Percentiles rank a stretch among this genome's conserved stretches.
Conservation (phyloP, 371 early-diverging fungal genomes). For the Actinomucor elegans region DNA sequence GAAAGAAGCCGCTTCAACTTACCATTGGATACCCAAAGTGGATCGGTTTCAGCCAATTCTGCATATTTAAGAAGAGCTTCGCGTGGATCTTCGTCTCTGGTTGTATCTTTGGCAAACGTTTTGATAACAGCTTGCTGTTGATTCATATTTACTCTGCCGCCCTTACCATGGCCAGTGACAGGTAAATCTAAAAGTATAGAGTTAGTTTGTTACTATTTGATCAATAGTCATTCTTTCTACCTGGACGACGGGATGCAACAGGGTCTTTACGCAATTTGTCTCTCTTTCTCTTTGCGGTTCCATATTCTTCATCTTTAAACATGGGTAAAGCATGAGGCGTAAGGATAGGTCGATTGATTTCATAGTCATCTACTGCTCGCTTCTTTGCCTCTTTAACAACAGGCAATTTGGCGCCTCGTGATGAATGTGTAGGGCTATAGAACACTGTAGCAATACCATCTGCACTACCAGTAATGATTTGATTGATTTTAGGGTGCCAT, state of each 20-base stretch:
- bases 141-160: constrained; percentile 83
- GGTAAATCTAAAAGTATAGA: constrained; percentile 65
- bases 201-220: background rate
- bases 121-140: constrained; percentile 85
- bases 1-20: constrained; percentile 10
- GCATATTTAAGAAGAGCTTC: constrained; percentile 93
- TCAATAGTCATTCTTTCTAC: constrained; percentile 24
- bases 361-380: constrained; percentile 68
- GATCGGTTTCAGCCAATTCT: constrained; percentile 77
- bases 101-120: constrained; percentile 79
- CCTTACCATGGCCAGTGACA: constrained; percentile 80
- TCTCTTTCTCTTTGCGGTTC: constrained; percentile 70
- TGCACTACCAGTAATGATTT: constrained; percentile 78
- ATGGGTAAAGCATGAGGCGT: constrained; percentile 88
- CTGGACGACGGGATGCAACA: constrained; percentile 69
- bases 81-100: constrained; percentile 91
- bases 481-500: constrained; percentile 90
- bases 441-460: constrained; percentile 76
- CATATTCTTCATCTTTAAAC: constrained; percentile 75
- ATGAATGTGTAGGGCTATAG: constrained; percentile 74
- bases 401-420: constrained; percentile 78
- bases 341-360: constrained; percentile 71
- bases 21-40: constrained; percentile 82
- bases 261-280: constrained; percentile 81
- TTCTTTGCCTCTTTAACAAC: constrained; percentile 66